Conservation (phyloP, 768 basidiomycete species). For the Suillus bovinus region DNA sequence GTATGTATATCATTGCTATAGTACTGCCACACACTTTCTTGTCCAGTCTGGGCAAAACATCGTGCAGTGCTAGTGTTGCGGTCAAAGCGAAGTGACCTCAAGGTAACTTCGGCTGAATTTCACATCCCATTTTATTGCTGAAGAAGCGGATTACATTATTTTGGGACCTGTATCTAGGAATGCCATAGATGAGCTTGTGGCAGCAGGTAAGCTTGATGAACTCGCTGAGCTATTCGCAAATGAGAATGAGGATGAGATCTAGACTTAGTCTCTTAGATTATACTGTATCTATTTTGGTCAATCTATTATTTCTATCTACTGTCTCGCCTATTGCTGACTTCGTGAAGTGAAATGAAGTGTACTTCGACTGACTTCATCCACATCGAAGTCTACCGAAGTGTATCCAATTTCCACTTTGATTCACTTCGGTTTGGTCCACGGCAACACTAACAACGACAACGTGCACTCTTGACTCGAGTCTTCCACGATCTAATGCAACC, state of each 20-base stretch:
- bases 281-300: background rate
- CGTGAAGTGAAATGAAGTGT: too few species aligned
- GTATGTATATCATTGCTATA: too few species aligned
- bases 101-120: conserved; percentile 20
- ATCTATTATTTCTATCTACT: background rate
- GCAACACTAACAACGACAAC: too few species aligned
- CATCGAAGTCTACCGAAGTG: conserved; percentile 6
- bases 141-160: background rate
- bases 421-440: too few species aligned
- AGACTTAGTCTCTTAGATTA: background rate
- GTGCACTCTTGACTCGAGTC: too few species aligned
- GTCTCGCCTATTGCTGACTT: background rate
- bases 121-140: conserved; percentile 12
- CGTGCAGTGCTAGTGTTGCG: too few species aligned
- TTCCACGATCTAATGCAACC: too few species aligned
- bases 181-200: conserved; percentile 1
- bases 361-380: too few species aligned
- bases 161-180: conserved; percentile 2
- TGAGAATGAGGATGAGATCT: background rate
- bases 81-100: too few species aligned
- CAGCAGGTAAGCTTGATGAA: background rate
- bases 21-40: too few species aligned
- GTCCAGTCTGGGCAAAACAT: too few species aligned
- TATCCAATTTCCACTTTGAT: too few species aligned
- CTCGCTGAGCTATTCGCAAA: background rate